Evolutionary conservation across 345 rosid genomes (phyloP).

Genomic region (Camelina laxa): DNA sequence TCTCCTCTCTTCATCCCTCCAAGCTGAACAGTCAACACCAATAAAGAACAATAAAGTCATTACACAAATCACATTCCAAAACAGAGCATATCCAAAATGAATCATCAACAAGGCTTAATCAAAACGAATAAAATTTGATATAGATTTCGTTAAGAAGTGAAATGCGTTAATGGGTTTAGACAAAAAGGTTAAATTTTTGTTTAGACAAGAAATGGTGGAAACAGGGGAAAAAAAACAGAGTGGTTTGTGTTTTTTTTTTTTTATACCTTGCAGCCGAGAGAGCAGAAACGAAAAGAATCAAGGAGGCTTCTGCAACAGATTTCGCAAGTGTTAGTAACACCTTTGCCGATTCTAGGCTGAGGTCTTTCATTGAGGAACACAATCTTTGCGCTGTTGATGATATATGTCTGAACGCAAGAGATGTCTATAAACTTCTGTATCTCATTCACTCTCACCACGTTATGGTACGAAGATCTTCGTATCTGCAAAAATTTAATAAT

Average conservation of each 20-base stretch:
- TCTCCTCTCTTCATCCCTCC: constrained; percentile 84
- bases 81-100: constrained; percentile 26
- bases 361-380: constrained; percentile 90
- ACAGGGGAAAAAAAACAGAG: background rate
- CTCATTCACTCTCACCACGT: constrained; percentile 94
- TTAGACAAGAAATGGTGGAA: background rate
- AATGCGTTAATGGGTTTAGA: background rate
- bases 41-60: constrained; percentile 5
- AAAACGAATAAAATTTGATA: background rate
- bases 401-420: constrained; percentile 85
- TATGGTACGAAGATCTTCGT: constrained; percentile 91
- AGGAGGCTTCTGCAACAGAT: constrained; percentile 87
- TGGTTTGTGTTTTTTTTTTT: no score
- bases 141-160: background rate
- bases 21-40: constrained; percentile 49
- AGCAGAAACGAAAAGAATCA: constrained; percentile 93
- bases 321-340: constrained; percentile 92
- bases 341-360: constrained; percentile 92
- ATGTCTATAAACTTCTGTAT: constrained; percentile 85
- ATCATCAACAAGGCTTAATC: background rate
- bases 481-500: constrained; percentile 53
- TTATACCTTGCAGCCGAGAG: constrained; percentile 79
- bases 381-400: constrained; percentile 91
- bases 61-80: constrained; percentile 10
- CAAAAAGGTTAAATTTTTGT: no score